Evolutionary conservation across 2,329 filamentous ascomycete species (phyloP).

Genomic region (Rutstroemia sp.): DNA sequence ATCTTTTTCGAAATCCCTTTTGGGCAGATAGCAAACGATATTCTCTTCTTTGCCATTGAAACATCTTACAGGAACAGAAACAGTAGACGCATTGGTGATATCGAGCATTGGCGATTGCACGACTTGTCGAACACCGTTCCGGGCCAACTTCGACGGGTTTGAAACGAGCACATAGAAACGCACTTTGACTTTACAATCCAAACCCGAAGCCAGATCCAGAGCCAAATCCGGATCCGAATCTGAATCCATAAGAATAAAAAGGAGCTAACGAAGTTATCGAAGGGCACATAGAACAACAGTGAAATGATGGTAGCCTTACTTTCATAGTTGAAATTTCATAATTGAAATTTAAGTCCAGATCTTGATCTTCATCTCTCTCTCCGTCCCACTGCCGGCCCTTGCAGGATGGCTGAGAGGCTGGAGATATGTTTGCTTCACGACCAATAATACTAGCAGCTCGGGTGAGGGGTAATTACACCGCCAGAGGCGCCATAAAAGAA

Average conservation of each 20-base stretch:
- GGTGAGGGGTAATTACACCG: background rate
- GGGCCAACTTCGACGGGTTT: constrained; percentile 16
- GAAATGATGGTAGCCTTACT: too few relatives aligned
- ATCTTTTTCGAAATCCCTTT: constrained; percentile 21
- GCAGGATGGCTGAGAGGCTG: background rate
- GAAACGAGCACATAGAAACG: constrained; percentile 20
- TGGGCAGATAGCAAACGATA: constrained; percentile 17
- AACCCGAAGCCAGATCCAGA: background rate
- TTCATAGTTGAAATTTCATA: too few relatives aligned
- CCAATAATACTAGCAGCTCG: background rate
- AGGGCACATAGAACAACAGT: background rate
- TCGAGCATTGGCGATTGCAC: constrained; percentile 20
- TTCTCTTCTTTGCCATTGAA: constrained; percentile 17
- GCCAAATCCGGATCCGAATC: background rate
- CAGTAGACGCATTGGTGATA: constrained; percentile 6
- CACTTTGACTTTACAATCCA: constrained; percentile 15
- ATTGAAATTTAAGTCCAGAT: too few relatives aligned
- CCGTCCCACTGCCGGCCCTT: too few relatives aligned
- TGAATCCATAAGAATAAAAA: background rate
- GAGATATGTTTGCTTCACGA: background rate
- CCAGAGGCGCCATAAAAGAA: constrained; percentile 4
- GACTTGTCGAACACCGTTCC: constrained; percentile 14
- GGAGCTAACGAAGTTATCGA: background rate
- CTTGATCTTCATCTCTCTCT: too few relatives aligned
- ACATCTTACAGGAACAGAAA: constrained; percentile 17